Evolutionary conservation across 2,329 filamentous ascomycete species (phyloP), one percentile per base, ranked within the genome.

Genomic region (Colletotrichum lindemuthianum): DNA sequence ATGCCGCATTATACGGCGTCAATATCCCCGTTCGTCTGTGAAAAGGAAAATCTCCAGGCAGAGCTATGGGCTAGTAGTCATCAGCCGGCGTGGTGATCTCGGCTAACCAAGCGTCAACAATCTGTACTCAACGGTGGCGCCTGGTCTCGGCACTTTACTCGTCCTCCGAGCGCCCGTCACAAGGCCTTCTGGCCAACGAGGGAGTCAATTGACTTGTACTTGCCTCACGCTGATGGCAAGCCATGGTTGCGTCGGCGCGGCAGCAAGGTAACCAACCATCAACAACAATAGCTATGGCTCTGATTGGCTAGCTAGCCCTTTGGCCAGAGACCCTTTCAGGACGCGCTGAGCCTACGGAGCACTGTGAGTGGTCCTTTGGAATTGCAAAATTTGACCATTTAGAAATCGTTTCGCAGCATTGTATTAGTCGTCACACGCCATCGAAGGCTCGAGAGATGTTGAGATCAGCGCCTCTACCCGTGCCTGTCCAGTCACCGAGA

Each of bases 281-380:
- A 16, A 41, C 15, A 41, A 24, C 52, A 63, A 24, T 4, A 24
- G 24, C 24, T 24, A 39, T 16, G 63, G 36, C 37, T 48, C 48
- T 63, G 63, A 49, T 55, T 57, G 59, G 52, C 32, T 36, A 12
- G 15, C 33, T 59, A 48, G 49, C 11, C 24, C 52, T 33, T 6
- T 36, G 12, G 37, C 53, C 52, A n/a, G 16, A 33, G 48, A 64
- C 15, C 63, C 63, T 66, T 53, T 66, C 63, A 66, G 41, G 41
- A 54, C 43, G 49, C 59, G 39, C 52, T 7, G 37, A 37, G 39
- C 48, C 36, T 50, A n/a, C 32, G 33, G 37, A 40, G 40, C 41
- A 45, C 53, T 36, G 16, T 66, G 59, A 66, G 34, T 64, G 63
- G 63, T 54, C 33, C 36, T 45, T 41, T 41, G 16, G 48, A 11